These are phyloP conservation scores for Fomes fomentarius DNA, from an alignment of 1,284 basidiomycete species.

Conservation along the genomic window DNA sequence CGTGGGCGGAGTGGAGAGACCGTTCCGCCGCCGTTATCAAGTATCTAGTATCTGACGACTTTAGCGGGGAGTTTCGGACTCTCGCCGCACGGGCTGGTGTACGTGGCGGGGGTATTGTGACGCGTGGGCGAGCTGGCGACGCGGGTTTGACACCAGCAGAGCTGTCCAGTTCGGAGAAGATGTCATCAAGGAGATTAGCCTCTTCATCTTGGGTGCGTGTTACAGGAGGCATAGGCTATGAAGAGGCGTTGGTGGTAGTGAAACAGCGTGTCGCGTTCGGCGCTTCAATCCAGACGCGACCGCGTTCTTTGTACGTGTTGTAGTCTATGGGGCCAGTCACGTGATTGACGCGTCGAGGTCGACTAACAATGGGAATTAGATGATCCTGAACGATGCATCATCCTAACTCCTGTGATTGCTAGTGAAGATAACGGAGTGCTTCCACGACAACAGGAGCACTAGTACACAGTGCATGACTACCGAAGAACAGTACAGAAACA, in stretches of 20 bases:
- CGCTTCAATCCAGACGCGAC: slow-evolving; percentile 14
- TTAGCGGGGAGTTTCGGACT: not conserved
- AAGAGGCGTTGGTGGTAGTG: not conserved
- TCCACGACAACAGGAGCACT: no score
- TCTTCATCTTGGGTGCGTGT: slow-evolving; percentile 16
- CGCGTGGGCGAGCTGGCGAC: slow-evolving; percentile 16
- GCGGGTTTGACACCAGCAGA: not conserved
- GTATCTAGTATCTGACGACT: no score
- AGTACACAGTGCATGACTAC: not conserved
- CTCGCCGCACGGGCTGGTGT: slow-evolving; percentile 12
- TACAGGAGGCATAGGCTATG: slow-evolving; percentile 14
- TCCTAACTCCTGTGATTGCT: no score
- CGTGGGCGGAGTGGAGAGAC: slow-evolving; percentile 6
- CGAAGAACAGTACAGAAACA: not conserved
- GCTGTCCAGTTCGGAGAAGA: slow-evolving; percentile 18
- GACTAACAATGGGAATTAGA: no score
- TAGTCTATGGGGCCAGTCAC: slow-evolving; percentile 15
- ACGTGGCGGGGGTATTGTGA: slow-evolving; percentile 9
- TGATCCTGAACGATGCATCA: no score
- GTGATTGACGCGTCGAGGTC: no score
- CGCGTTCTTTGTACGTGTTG: slow-evolving; percentile 24
- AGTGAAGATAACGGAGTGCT: no score
- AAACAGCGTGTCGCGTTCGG: slow-evolving; percentile 1
- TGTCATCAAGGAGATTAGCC: slow-evolving; percentile 13
- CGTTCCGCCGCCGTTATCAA: no score